Evolutionary conservation across 2,329 filamentous ascomycete genomes (phyloP), one percentile per base, ranked within the genome.

Genomic region (Sclerotinia subarctica): DNA sequence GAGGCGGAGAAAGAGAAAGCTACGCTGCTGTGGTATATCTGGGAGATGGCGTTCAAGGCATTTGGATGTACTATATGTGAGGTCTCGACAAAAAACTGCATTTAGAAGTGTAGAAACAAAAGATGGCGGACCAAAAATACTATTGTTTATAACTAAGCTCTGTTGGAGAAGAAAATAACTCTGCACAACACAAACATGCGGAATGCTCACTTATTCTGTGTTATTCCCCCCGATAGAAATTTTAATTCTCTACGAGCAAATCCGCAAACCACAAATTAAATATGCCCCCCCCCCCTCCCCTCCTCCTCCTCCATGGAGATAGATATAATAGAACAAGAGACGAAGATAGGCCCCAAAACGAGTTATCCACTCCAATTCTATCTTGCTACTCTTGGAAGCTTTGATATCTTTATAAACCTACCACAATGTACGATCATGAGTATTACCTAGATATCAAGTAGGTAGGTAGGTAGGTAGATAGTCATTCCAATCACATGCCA

Each of bases 21-120:
- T 46, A 46, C 63, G 24, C 57, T 69, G 21, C 57, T 69, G 64
- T 59, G 35, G 60, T 67, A 66, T 68, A 69, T 51, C 47, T 54
- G 64, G 63, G 64, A 64, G 64, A 66, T 58, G 68, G 68, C 68
- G 68, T 69, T 69, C 46, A 63, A 65, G 68, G 58, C 42, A 69
- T 67, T 67, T 56, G 19, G 65, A 59, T 66, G 64, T 66, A 66
- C 44, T 66, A 60, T 66, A 66, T 60, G 32, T 66, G 54, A 66
- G 64, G 44, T 59, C 64, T 60, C 64, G 44, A 66, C 21, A 24
- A 10, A 26, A 10, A 58, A 60, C 54, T 66, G 54, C 63, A 66
- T 58, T 21, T 66, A 58, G 63, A 66, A 21, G 63, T 44, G 54
- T 60, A 46, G 64, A 60, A 60, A 38, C 26, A 47, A 51, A 29